phyloP scores from a whole-genome alignment of 2,329 filamentous ascomycete genomes.

The Colletotrichum chrysophilum region DNA sequence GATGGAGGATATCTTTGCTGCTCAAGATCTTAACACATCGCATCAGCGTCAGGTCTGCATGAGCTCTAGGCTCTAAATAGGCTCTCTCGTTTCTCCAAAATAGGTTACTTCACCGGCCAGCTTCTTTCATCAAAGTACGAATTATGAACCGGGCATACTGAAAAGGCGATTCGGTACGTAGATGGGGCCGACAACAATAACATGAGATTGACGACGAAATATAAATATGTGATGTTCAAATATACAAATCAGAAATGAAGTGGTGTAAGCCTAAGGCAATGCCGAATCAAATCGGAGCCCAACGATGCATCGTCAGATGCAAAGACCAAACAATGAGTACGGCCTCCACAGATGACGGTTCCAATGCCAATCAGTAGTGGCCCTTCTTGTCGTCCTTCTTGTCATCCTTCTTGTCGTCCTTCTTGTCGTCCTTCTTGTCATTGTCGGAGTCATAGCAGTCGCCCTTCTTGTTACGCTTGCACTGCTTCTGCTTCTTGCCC shows the following conservation, averaged over 20 bases:
- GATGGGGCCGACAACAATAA: background rate
- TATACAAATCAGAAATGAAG: background rate
- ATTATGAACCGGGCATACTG: background rate
- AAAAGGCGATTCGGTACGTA: background rate
- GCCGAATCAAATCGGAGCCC: background rate
- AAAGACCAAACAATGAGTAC: background rate
- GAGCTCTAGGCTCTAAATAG: no score
- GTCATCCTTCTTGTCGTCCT: background rate
- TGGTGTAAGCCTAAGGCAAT: background rate
- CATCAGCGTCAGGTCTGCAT: background rate
- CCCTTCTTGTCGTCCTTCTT: background rate
- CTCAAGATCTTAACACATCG: background rate
- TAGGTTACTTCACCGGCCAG: background rate
- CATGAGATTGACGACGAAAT: background rate
- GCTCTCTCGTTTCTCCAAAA: background rate
- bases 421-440: background rate
- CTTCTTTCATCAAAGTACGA: background rate
- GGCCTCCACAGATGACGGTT: background rate
- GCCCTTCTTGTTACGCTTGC: constrained; percentile 14
- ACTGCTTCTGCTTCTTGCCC: background rate
- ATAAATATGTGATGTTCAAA: background rate
- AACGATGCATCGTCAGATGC: background rate
- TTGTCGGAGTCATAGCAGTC: background rate
- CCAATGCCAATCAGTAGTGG: background rate
- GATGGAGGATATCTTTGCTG: background rate